Evolutionary conservation across 2,329 filamentous ascomycete genomes (phyloP).

Genomic region (Fusarium sp.): DNA sequence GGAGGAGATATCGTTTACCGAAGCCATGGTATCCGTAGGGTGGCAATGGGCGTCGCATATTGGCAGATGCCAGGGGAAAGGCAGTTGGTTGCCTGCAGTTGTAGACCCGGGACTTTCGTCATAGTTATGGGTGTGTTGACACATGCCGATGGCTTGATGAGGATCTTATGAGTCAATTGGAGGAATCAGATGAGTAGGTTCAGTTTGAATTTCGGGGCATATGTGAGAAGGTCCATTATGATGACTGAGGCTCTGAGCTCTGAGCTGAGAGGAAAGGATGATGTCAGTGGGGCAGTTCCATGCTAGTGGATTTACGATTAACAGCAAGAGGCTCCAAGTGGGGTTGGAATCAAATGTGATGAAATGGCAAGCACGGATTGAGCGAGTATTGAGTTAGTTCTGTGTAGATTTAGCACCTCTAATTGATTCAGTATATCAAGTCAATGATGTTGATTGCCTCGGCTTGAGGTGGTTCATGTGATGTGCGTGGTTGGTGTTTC

Average conservation of each 20-base stretch:
- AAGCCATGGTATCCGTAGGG: conserved; percentile 81
- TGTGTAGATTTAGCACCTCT: neutral
- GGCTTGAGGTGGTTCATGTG: conserved; percentile 23
- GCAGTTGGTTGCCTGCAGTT: conserved; percentile 14
- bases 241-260: conserved; percentile 12
- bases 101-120: conserved; percentile 4
- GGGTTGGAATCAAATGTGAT: neutral
- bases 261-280: conserved; percentile 5
- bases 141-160: conserved; percentile 17
- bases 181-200: neutral
- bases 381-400: neutral
- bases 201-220: conserved; percentile 3
- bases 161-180: neutral
- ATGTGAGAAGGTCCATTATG: conserved; percentile 7
- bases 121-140: conserved; percentile 22
- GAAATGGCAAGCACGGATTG: neutral
- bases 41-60: conserved; percentile 87
- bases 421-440: neutral
- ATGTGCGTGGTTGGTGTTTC: conserved; percentile 12
- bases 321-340: conserved; percentile 33
- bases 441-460: conserved; percentile 14
- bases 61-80: conserved; percentile 78
- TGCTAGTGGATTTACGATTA: conserved; percentile 10
- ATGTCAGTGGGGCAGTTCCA: conserved; percentile 33
- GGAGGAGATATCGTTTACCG: conserved; percentile 66